These are phyloP conservation scores for Aspergillus fumigatiaffinis DNA, from an alignment of 2,329 filamentous ascomycete genomes.

Conservation along the genomic window DNA sequence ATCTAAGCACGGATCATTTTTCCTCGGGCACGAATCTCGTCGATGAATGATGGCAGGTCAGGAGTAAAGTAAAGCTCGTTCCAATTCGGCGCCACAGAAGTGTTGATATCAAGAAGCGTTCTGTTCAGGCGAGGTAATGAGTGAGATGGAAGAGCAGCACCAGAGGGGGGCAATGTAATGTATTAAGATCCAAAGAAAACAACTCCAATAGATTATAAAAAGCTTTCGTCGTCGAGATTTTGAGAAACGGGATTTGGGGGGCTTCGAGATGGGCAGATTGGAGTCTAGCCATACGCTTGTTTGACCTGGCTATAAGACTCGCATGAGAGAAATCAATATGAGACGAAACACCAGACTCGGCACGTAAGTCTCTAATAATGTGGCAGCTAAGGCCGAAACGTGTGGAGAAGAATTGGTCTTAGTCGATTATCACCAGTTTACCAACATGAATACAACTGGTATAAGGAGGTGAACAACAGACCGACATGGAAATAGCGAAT, in stretches of 20 bases:
- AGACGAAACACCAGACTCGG: neutral
- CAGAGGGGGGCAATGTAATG: neutral
- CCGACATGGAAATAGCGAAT: slow-evolving; percentile 12
- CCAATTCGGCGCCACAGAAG: neutral
- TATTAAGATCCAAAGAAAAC: neutral
- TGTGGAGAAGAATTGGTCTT: slow-evolving; percentile 13
- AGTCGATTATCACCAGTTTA: slow-evolving; percentile 19
- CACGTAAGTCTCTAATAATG: neutral
- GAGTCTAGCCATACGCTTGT: neutral
- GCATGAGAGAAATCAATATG: neutral
- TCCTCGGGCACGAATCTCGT: neutral
- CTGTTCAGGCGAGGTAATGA: neutral
- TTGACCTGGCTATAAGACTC: neutral
- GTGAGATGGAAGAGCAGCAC: neutral
- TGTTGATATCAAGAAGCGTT: neutral
- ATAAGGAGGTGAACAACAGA: slow-evolving; percentile 11
- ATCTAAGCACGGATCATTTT: neutral
- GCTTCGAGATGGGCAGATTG: neutral
- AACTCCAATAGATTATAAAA: neutral
- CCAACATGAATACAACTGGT: slow-evolving; percentile 11
- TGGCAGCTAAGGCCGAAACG: slow-evolving; percentile 1
- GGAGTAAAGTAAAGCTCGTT: neutral
- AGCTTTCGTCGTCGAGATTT: neutral
- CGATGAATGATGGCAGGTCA: neutral
- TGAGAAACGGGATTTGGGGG: neutral